Percentiles rank a stretch among this genome's conserved stretches.
These are phyloP conservation scores for Hemerocallis citrina DNA, from an alignment of 106 monocot genomes.

Conservation along the genomic window DNA sequence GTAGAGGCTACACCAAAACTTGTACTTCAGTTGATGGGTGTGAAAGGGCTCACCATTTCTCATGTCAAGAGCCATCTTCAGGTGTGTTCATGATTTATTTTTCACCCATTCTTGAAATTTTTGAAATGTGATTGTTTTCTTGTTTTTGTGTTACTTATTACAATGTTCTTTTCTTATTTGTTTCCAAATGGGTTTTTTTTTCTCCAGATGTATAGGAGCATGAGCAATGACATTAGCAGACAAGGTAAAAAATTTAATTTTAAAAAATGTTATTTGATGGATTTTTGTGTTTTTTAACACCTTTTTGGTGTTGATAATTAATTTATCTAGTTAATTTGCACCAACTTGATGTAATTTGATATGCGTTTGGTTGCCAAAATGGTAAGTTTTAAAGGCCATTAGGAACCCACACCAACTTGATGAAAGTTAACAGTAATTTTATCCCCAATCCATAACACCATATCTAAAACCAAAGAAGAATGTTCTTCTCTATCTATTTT, in stretches of 20 bases:
- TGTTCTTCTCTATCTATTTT: not conserved
- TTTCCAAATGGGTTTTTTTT: too few relatives aligned
- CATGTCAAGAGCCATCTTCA: conserved; percentile 99
- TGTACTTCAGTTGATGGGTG: conserved; percentile 88
- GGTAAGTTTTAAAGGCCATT: too few relatives aligned
- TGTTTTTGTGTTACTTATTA: not conserved
- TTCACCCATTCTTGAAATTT: not conserved
- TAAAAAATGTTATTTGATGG: too few relatives aligned
- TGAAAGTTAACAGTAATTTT: too few relatives aligned
- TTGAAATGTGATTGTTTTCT: not conserved
- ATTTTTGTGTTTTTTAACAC: not conserved
- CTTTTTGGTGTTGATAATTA: not conserved
- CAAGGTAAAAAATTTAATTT: too few relatives aligned
- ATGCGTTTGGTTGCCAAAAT: not conserved
- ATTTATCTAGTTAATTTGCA: not conserved
- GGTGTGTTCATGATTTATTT: conserved; percentile 20
- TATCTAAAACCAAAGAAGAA: too few relatives aligned
- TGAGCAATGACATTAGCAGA: conserved; percentile 61
- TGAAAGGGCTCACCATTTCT: conserved; percentile 79
- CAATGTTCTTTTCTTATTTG: conserved; percentile 4
- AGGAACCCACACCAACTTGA: too few relatives aligned
- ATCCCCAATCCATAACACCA: too few relatives aligned
- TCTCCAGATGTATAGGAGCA: conserved; percentile 99
- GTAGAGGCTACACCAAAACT: conserved; percentile 89
- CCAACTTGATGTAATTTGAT: not conserved